Evolutionary conservation across 2,329 filamentous ascomycete genomes (phyloP), one percentile per base, ranked within the genome.

Genomic region (Xylariaceae sp.): DNA sequence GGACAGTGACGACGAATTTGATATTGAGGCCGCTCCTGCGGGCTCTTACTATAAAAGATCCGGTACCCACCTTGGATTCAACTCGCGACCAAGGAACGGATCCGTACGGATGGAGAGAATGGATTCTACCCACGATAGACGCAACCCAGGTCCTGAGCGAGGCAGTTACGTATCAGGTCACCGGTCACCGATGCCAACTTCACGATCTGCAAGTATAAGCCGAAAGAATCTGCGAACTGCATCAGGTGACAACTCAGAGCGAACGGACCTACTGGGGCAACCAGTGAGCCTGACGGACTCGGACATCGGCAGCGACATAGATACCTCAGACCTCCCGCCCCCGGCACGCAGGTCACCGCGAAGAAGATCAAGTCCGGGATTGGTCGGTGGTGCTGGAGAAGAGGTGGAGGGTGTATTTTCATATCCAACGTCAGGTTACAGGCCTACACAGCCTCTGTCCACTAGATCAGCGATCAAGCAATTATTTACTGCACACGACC

Each of bases 1-100:
- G 44, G 94, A 99, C 69, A 96, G 90, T 44, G 94, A 99, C 68
- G 94, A 99, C 68, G 94, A 99, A 71, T 99, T 99, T 65, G 94
- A 99, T 69, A 99, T 96, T 58, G 94, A 96, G 70, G 75, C 78
- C 9, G 84, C 88, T 50, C 81, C 81, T 19, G 79, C 81, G 29
- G 86, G 86, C 8, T 84, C 87, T 6, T 95, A 91, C 65, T 86
- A 87, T 64, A 94, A 95, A 69, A 87, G 89, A 61, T 83, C 86
- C 37, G 88, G 88, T 49, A 82, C 79, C 29, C 89, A 81, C 11
- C 83, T 95, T 53, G 91, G 91, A 27, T 90, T 90, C 67, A 86
- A 76, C 3, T 89, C 90, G 12, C 84, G 86, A 51, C 76, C 72
- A 37, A 72, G 77, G 57, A 80, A 85, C 63, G 81, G 82, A 42